Percentiles rank a stretch among this genome's conserved stretches.
Evolutionary conservation across 192 early-diverging fungal genomes (phyloP).

Genomic region (Spinellus fusiger): DNA sequence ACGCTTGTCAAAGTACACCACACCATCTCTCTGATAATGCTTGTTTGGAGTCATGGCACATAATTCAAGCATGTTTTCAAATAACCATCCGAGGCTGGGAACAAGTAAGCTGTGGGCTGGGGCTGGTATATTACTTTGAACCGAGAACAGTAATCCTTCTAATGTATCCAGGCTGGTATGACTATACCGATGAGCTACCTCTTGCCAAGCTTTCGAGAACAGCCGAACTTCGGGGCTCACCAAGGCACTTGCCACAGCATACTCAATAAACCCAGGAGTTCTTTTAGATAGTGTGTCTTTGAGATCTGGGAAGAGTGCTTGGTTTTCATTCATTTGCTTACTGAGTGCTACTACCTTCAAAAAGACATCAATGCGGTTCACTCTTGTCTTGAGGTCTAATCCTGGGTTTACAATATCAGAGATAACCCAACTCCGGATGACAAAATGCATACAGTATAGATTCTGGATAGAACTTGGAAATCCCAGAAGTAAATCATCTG

Average conservation of each 20-base stretch:
- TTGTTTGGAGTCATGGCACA: slow-evolving; percentile 60
- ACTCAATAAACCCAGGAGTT: slow-evolving; percentile 68
- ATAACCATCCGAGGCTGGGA: slow-evolving; percentile 66
- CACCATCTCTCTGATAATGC: slow-evolving; percentile 44
- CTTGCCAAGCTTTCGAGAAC: slow-evolving; percentile 60
- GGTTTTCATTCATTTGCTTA: slow-evolving; percentile 21
- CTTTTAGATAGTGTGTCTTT: slow-evolving; percentile 1
- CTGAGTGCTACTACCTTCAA: slow-evolving; percentile 53
- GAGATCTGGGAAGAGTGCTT: neutral
- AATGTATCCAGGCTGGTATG: slow-evolving; percentile 53
- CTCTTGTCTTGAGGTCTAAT: slow-evolving; percentile 44
- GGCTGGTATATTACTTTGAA: neutral
- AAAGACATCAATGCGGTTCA: slow-evolving; percentile 53
- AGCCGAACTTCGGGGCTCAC: slow-evolving; percentile 65
- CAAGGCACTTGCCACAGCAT: slow-evolving; percentile 58
- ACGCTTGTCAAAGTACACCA: slow-evolving; percentile 65
- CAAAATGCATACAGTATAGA: slow-evolving; percentile 58
- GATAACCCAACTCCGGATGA: slow-evolving; percentile 64
- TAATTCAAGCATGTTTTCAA: slow-evolving; percentile 64
- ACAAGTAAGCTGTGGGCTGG: slow-evolving; percentile 38
- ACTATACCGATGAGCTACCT: slow-evolving; percentile 45
- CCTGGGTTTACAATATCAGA: slow-evolving; percentile 46
- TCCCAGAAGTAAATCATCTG: slow-evolving; percentile 46
- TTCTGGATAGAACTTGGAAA: slow-evolving; percentile 63
- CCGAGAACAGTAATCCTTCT: slow-evolving; percentile 27